Percentiles rank a stretch among this genome's conserved stretches.
Evolutionary conservation across 2,329 filamentous ascomycete species (phyloP).

Genomic region (Pestalotiopsis sp.): DNA sequence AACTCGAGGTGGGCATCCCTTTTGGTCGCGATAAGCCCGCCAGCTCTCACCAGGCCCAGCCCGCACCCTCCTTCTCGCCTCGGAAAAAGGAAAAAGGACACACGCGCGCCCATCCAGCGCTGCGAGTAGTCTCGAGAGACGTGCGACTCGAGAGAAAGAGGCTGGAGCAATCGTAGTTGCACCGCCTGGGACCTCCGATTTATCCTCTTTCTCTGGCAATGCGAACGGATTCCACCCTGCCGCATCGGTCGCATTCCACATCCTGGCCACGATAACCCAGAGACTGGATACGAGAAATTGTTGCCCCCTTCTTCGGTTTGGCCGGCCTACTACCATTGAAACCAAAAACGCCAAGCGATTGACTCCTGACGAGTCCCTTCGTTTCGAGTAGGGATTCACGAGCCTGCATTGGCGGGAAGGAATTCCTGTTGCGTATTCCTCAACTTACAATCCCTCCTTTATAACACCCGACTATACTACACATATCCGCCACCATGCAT

Average conservation of each 20-base stretch:
- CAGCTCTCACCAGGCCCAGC: not conserved
- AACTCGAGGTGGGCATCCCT: not conserved
- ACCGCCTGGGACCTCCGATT: not conserved
- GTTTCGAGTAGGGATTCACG: not conserved
- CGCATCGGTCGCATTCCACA: slow-evolving; percentile 1
- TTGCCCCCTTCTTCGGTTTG: not conserved
- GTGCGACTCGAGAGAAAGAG: not conserved
- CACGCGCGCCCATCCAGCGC: not conserved
- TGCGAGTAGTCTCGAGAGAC: not conserved
- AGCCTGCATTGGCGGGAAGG: too few relatives aligned
- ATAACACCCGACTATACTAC: not conserved
- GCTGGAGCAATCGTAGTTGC: not conserved
- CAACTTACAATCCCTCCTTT: not conserved
- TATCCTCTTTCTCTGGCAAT: not conserved
- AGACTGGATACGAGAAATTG: slow-evolving; percentile 2
- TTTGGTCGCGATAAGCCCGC: not conserved
- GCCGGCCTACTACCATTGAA: not conserved
- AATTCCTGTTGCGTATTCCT: not conserved
- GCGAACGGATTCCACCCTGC: not conserved
- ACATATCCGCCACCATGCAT: slow-evolving; percentile 66
- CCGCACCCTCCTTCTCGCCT: not conserved
- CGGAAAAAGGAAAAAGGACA: not conserved
- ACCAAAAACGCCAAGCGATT: not conserved
- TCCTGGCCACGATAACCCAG: not conserved
- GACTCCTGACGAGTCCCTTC: not conserved